phyloP scores from a whole-genome alignment of 1,284 basidiomycete genomes.

The Psilocybe mexicana region DNA sequence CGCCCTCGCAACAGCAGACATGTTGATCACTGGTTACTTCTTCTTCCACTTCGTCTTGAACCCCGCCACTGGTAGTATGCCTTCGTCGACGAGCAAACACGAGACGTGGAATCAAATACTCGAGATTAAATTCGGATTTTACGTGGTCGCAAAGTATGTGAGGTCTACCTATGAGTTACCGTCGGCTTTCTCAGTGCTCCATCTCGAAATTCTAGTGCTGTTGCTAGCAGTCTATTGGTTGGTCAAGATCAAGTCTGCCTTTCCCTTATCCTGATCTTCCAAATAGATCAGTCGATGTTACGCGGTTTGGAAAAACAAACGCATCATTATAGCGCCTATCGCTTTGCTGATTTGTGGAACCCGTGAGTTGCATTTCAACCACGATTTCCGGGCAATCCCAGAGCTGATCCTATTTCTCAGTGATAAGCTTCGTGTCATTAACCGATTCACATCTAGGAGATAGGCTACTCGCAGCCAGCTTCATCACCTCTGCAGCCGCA shows the following conservation, averaged over 20 bases:
- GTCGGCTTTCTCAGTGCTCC: not conserved
- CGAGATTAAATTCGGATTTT: conserved; percentile 21
- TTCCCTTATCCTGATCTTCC: not conserved
- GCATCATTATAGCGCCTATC: conserved; percentile 23
- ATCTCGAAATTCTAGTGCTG: conserved; percentile 6
- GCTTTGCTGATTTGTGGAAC: conserved; percentile 25
- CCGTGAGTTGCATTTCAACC: conserved; percentile 16
- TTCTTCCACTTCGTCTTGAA: conserved; percentile 20
- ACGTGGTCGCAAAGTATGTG: conserved; percentile 23
- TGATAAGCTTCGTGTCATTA: conserved; percentile 21
- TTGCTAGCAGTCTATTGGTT: conserved; percentile 22
- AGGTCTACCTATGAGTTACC: not conserved
- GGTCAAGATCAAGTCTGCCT: not conserved
- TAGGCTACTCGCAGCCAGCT: conserved; percentile 20
- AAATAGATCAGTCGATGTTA: conserved; percentile 26
- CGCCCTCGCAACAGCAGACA: conserved; percentile 20
- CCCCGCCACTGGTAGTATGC: not conserved
- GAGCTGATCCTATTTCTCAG: conserved; percentile 2
- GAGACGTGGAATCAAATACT: conserved; percentile 19
- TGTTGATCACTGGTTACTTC: conserved; percentile 19
- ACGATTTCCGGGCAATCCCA: not conserved
- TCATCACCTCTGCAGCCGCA: conserved; percentile 23
- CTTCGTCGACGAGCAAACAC: not conserved
- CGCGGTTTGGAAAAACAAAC: conserved; percentile 26
- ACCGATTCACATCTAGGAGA: conserved; percentile 15